These are phyloP conservation scores for Tuber magnatum DNA, from an alignment of 495 filamentous ascomycete genomes.

Conservation along the genomic window DNA sequence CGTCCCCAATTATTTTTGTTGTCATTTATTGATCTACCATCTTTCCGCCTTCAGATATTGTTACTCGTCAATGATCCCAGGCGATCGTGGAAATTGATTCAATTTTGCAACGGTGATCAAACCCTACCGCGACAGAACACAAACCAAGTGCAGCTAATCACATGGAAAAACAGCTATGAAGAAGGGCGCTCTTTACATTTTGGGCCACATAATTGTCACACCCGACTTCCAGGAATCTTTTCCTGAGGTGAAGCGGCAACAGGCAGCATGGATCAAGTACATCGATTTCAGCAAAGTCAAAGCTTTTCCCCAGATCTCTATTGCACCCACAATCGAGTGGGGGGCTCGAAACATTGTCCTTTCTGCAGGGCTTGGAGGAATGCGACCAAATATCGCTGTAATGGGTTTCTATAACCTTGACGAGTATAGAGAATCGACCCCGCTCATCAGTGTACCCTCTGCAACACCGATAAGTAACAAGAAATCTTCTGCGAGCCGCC, in stretches of 20 bases:
- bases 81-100: slow-evolving; percentile 68
- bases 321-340: slow-evolving; percentile 78
- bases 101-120: slow-evolving; percentile 67
- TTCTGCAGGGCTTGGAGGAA: slow-evolving; percentile 76
- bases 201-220: slow-evolving; percentile 81
- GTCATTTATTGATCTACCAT: slow-evolving; percentile 11
- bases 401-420: slow-evolving; percentile 68
- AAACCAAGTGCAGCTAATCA: not conserved
- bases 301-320: slow-evolving; percentile 77
- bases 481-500: slow-evolving; percentile 42
- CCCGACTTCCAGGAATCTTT: slow-evolving; percentile 72
- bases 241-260: slow-evolving; percentile 71
- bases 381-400: slow-evolving; percentile 82
- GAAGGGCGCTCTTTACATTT: slow-evolving; percentile 75
- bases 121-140: not conserved
- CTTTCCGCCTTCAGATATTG: slow-evolving; percentile 50
- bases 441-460: slow-evolving; percentile 48
- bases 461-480: slow-evolving; percentile 13
- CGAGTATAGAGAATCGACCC: slow-evolving; percentile 55
- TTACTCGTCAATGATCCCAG: slow-evolving; percentile 77
- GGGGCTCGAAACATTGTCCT: slow-evolving; percentile 74
- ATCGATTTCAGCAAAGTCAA: slow-evolving; percentile 84
- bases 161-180: slow-evolving; percentile 52
- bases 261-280: slow-evolving; percentile 73
- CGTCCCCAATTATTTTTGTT: not conserved